Percentiles rank a stretch among this genome's conserved stretches.
These are phyloP conservation scores for Prillingera fragicola DNA, from an alignment of 1,284 basidiomycete species.

Conservation along the genomic window DNA sequence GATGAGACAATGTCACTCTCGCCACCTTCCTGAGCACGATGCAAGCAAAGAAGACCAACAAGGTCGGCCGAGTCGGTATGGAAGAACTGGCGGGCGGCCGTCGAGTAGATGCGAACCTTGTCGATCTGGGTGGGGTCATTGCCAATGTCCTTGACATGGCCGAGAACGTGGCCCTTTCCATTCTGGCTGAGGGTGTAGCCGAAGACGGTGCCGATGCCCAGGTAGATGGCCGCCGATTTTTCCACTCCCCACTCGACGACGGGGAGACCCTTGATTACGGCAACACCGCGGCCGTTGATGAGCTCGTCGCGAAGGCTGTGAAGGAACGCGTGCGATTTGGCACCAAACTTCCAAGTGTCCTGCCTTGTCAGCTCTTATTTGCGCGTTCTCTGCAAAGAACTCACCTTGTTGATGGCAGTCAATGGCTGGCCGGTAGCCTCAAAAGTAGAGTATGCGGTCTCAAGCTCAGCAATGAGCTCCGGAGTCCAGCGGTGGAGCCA, in stretches of 20 bases:
- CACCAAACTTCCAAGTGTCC: slow-evolving; percentile 15
- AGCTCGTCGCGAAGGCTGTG: slow-evolving; percentile 24
- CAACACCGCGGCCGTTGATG: slow-evolving; percentile 42
- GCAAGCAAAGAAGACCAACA: slow-evolving; percentile 49
- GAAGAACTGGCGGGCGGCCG: slow-evolving; percentile 48
- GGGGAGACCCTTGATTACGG: slow-evolving; percentile 48
- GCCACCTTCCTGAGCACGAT: slow-evolving; percentile 48
- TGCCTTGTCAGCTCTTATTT: slow-evolving; percentile 5
- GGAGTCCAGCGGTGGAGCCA: slow-evolving; percentile 31
- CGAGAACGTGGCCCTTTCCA: slow-evolving; percentile 46
- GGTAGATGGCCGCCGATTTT: slow-evolving; percentile 46
- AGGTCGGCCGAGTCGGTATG: slow-evolving; percentile 42
- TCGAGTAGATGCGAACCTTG: slow-evolving; percentile 50
- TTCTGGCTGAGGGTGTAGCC: slow-evolving; percentile 45
- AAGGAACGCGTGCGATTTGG: slow-evolving; percentile 15
- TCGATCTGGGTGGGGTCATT: slow-evolving; percentile 48
- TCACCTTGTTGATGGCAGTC: slow-evolving; percentile 28
- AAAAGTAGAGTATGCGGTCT: slow-evolving; percentile 28
- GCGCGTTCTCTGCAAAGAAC: too few relatives aligned
- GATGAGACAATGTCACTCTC: slow-evolving; percentile 49
- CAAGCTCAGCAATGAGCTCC: slow-evolving; percentile 29
- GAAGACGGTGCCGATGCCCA: slow-evolving; percentile 45
- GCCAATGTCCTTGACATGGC: slow-evolving; percentile 50
- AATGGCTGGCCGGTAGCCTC: slow-evolving; percentile 23
- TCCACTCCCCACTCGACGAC: slow-evolving; percentile 41